Percentiles rank a stretch among this genome's conserved stretches.
Evolutionary conservation across 2,329 filamentous ascomycete genomes (phyloP).

Genomic region (Fusarium staphyleae): DNA sequence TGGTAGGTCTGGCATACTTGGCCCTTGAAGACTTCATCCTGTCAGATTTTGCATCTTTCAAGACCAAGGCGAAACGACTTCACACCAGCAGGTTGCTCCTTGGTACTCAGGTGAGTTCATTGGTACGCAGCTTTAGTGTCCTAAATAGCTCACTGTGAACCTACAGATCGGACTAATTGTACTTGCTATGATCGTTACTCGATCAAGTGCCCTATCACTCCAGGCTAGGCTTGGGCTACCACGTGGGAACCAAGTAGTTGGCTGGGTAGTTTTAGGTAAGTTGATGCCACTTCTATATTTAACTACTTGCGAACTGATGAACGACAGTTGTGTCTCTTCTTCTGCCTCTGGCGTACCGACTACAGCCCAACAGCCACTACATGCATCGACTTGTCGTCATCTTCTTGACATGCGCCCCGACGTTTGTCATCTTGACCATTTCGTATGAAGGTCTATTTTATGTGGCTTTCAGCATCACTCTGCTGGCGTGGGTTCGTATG

Average conservation of each 20-base stretch:
- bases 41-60: conserved; percentile 50
- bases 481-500: conserved; percentile 90
- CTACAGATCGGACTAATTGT: conserved; percentile 75
- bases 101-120: conserved; percentile 65
- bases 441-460: conserved; percentile 98
- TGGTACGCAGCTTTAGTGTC: neutral
- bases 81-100: conserved; percentile 64
- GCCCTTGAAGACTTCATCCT: conserved; percentile 73
- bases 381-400: conserved; percentile 87
- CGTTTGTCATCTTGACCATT: conserved; percentile 95
- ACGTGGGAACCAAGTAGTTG: conserved; percentile 84
- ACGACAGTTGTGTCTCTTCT: conserved; percentile 71
- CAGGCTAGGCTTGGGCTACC: conserved; percentile 87
- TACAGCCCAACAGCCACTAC: conserved; percentile 85
- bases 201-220: conserved; percentile 82
- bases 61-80: conserved; percentile 44
- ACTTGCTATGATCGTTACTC: conserved; percentile 84
- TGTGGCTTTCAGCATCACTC: conserved; percentile 80
- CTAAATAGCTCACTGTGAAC: conserved; percentile 15
- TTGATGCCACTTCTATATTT: neutral
- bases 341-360: conserved; percentile 80
- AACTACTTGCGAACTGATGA: conserved; percentile 20
- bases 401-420: conserved; percentile 90
- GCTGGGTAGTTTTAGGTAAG: conserved; percentile 79
- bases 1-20: conserved; percentile 79